These are phyloP conservation scores for Pythium folliculosum DNA, from an alignment of 352 stramenopile genomes.

Conservation along the genomic window DNA sequence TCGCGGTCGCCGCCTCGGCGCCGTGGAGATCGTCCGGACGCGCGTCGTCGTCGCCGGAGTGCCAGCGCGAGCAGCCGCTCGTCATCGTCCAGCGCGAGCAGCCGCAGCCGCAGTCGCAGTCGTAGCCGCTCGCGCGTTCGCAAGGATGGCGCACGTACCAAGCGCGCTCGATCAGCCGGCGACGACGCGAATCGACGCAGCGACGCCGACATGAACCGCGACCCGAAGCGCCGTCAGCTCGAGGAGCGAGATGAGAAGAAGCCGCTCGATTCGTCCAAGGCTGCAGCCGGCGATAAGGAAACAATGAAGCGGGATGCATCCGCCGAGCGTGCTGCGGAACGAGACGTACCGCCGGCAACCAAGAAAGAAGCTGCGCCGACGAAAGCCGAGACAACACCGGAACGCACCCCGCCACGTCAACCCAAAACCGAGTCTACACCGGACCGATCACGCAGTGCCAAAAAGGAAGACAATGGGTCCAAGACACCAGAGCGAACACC, in stretches of 20 bases:
- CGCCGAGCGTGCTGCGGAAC: background rate
- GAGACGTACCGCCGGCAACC: background rate
- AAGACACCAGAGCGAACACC: conserved; percentile 1
- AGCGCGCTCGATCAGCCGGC: conserved; percentile 16
- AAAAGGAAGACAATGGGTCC: background rate
- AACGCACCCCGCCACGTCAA: conserved; percentile 1
- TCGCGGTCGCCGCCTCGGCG: conserved; percentile 16
- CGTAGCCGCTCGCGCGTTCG: conserved; percentile 16
- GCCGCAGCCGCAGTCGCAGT: conserved; percentile 9
- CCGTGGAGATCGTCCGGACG: background rate
- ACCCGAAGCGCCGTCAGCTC: conserved; percentile 14
- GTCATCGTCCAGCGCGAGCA: conserved; percentile 4
- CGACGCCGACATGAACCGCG: background rate
- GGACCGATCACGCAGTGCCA: background rate
- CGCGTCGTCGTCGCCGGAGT: conserved; percentile 9
- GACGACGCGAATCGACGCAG: background rate
- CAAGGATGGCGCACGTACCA: conserved; percentile 3
- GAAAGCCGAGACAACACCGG: background rate
- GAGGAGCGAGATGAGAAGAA: conserved; percentile 6
- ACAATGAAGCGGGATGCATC: background rate
- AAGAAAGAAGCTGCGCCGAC: background rate
- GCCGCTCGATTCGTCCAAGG: conserved; percentile 3
- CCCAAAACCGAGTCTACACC: conserved; percentile 11
- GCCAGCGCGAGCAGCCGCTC: conserved; percentile 11
- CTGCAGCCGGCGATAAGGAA: background rate